phyloP scores from a whole-genome alignment of 768 basidiomycete species.

The Suillus placidus region DNA sequence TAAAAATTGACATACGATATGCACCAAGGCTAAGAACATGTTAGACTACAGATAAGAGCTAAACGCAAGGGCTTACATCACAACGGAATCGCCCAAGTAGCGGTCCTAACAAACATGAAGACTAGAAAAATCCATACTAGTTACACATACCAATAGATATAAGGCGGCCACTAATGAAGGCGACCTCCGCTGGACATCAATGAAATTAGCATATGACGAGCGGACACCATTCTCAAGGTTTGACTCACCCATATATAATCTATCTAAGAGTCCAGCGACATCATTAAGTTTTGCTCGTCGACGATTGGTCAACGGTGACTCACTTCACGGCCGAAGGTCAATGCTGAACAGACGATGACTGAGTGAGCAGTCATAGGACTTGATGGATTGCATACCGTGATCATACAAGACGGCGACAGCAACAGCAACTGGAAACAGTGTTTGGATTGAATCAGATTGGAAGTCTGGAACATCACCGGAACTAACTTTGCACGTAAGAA shows the following conservation, averaged over 20 bases:
- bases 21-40: background rate
- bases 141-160: slow-evolving; percentile 28
- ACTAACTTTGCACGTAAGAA: slow-evolving; percentile 27
- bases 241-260: slow-evolving; percentile 35
- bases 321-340: slow-evolving; percentile 32
- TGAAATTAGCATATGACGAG: slow-evolving; percentile 3
- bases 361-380: background rate
- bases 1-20: background rate
- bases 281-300: slow-evolving; percentile 6
- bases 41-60: background rate
- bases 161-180: slow-evolving; percentile 27
- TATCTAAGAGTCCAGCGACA: slow-evolving; percentile 17
- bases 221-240: background rate
- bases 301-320: slow-evolving; percentile 9
- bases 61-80: slow-evolving; percentile 24
- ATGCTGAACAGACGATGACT: slow-evolving; percentile 17
- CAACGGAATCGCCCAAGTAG: slow-evolving; percentile 33
- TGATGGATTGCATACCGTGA: slow-evolving; percentile 21
- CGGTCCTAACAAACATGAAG: slow-evolving; percentile 26
- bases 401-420: slow-evolving; percentile 32
- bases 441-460: slow-evolving; percentile 7
- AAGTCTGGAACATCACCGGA: background rate
- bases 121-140: background rate
- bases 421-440: slow-evolving; percentile 28
- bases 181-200: slow-evolving; percentile 24